Percentiles rank a stretch among this genome's conserved stretches.
Conservation (phyloP, 2,329 filamentous ascomycete species). For the Colletotrichum agaves region DNA sequence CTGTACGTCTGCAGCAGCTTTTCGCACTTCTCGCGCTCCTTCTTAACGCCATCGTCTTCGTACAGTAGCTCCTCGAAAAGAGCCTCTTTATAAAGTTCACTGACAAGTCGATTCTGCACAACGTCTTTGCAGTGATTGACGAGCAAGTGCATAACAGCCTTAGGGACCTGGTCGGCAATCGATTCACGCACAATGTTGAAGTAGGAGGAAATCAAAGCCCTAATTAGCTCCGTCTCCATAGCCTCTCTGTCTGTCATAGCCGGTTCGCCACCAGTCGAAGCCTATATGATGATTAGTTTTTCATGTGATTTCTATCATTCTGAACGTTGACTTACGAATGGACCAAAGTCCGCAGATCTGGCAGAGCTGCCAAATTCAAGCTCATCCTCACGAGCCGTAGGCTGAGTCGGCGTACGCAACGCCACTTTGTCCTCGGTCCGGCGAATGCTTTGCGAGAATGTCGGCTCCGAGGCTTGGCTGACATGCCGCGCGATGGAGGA, state of each 20-base stretch:
- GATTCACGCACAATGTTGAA: slow-evolving; percentile 99
- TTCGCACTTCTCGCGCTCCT: slow-evolving; percentile 98
- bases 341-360: slow-evolving; percentile 55
- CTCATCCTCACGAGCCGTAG: slow-evolving; percentile 53
- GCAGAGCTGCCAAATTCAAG: slow-evolving; percentile 52
- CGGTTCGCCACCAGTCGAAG: slow-evolving; percentile 73
- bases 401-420: slow-evolving; percentile 60
- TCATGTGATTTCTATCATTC: not conserved
- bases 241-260: slow-evolving; percentile 95
- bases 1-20: slow-evolving; percentile 94
- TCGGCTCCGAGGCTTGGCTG: slow-evolving; percentile 82
- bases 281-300: slow-evolving; percentile 51
- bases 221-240: slow-evolving; percentile 97
- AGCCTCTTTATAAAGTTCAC: slow-evolving; percentile 91
- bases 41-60: slow-evolving; percentile 97
- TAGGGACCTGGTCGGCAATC: slow-evolving; percentile 98
- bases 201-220: slow-evolving; percentile 95
- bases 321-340: slow-evolving; percentile 64
- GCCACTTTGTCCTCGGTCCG: slow-evolving; percentile 70
- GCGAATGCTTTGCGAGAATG: slow-evolving; percentile 84
- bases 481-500: slow-evolving; percentile 70
- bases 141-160: slow-evolving; percentile 97
- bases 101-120: slow-evolving; percentile 96
- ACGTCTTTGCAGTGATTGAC: slow-evolving; percentile 99
- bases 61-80: slow-evolving; percentile 94